Evolutionary conservation across 192 early-diverging fungal genomes (phyloP), one percentile per base, ranked within the genome.

Genomic region (Coemansia interrupta): DNA sequence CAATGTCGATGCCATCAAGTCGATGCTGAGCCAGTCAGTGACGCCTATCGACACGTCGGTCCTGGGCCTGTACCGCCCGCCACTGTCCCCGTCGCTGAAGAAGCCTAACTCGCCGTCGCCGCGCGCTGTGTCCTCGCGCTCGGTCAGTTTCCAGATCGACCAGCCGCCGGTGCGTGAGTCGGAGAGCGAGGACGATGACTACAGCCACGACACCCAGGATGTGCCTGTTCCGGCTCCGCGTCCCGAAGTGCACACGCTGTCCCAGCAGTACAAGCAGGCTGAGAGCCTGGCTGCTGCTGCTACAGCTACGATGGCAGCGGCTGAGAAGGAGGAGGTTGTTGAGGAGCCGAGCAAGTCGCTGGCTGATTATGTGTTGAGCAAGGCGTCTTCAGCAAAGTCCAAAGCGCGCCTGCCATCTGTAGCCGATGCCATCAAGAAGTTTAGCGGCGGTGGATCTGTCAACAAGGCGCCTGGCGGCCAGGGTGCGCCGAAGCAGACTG

Each of bases 291-390:
- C 32, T 11, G 47, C 47, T 6, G 47, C 47, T 22, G 23, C 24
- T 18, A 18, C 10, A 3, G 9, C 26, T 26, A n/a, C n/a, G n/a
- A n/a, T n/a, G n/a, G n/a, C n/a, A n/a, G n/a, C n/a, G n/a, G 41
- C 41, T 4, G 19, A 56, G 40, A 20, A 57, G 22, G 47, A 42
- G 0, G 42, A 62, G 17, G 14, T n/a, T 19, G 60, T 39, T 13
- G 61, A 55, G 7, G 49, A 51, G 30, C 48, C 60, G 4, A 28
- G 24, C 23, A 24, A 28, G 32, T 69, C 76, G 28, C 67, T 79
- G 50, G 76, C 76, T 11, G 76, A 79, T 43, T 79, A 79, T 24
- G 74, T 78, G 54, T 55, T 66, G 29, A 78, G 74, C 74, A 71
- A 71, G 50, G 65, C 68, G 1, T 30, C 48, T 8, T 44, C 47